Evolutionary conservation across 2,329 filamentous ascomycete species (phyloP).

Genomic region (Periconia sp.): DNA sequence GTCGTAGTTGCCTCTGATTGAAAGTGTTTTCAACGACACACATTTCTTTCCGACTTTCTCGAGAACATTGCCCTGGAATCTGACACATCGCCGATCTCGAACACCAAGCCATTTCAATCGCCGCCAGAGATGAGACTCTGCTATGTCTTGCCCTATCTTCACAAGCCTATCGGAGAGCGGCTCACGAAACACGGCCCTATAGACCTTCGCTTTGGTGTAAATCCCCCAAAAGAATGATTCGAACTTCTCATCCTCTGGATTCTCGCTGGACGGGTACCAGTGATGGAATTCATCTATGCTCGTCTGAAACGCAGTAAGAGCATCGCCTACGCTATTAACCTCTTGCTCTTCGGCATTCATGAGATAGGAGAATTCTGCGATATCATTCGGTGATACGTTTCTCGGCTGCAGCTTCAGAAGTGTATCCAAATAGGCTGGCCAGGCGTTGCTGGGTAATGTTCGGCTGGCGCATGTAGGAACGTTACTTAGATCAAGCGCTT

Average conservation of each 20-base stretch:
- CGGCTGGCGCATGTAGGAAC: conserved; percentile 1
- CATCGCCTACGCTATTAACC: no score
- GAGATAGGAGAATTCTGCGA: no score
- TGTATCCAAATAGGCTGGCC: no score
- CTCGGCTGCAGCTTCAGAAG: no score
- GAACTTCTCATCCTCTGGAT: neutral
- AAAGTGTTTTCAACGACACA: conserved; percentile 21
- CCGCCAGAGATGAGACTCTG: conserved; percentile 1
- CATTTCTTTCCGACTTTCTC: conserved; percentile 11
- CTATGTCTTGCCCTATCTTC: neutral
- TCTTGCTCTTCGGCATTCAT: no score
- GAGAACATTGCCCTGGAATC: neutral
- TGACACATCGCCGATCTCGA: conserved; percentile 18
- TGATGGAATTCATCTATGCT: no score
- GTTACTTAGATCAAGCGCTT: conserved; percentile 29
- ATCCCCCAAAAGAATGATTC: conserved; percentile 5
- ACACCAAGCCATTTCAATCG: conserved; percentile 28
- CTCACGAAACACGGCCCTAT: neutral
- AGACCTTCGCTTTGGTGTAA: neutral
- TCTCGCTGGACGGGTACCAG: no score
- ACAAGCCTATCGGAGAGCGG: neutral
- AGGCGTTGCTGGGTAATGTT: no score
- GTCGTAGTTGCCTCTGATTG: conserved; percentile 22
- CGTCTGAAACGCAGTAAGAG: no score
- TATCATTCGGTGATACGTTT: no score